Evolutionary conservation across 1,284 basidiomycete genomes (phyloP), one percentile per base, ranked within the genome.

Genomic region (Apiotrichum laibachii): DNA sequence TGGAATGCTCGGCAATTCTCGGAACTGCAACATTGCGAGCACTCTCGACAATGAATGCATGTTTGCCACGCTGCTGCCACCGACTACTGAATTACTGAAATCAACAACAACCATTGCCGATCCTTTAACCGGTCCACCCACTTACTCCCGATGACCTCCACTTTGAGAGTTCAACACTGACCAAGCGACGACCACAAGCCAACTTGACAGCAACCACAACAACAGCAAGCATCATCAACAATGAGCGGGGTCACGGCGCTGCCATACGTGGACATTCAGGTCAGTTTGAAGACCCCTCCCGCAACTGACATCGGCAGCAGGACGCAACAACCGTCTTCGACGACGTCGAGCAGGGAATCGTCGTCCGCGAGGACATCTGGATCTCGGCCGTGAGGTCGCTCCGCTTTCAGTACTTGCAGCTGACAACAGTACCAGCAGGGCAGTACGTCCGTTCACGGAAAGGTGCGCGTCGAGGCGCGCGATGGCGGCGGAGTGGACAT

Each of bases 261-360:
- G 19, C 60, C 73, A 4, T 77, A 76, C 53, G 65, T 78, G 2
- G 77, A 78, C 55, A 68, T 78, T n/a, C 77, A 78, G 62, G 77
- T 77, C 53, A 50, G 71, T 58, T 26, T 7, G n/a, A n/a, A n/a
- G n/a, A n/a, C n/a, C n/a, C n/a, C n/a, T n/a, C n/a, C n/a, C n/a
- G n/a, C 8, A 35, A 18, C 56, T 64, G 42, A 64, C 57, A 33
- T 58, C 55, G 18, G 5, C 55, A 79, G 77, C 77, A 74, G 54
- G 76, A 79, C 60, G 70, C 77, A 1, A 57, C 73, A 19, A 59
- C 72, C 13, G 77, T 77, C 5, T 75, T 77, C 50, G 77, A 77
- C 47, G 76, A 79, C 63, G 70, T 79, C n/a, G 71, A 70, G 46
- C 77, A 79, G 55, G 69, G 68, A 0, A 65, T 71, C 2, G 71